These are phyloP conservation scores for Cronartium ribicola DNA, from an alignment of 1,284 basidiomycete species.

Conservation along the genomic window DNA sequence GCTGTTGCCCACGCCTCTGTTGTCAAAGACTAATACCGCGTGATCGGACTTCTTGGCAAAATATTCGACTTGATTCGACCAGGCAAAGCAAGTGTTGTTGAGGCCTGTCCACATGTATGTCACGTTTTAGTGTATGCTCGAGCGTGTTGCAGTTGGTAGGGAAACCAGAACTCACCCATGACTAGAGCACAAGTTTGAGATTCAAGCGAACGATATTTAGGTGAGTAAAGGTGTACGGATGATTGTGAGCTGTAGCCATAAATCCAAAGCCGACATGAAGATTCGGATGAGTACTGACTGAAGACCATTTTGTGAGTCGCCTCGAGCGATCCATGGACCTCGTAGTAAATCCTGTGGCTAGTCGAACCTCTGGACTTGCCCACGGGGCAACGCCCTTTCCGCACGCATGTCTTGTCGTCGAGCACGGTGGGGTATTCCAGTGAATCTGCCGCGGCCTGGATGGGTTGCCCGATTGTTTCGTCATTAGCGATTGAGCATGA, in stretches of 20 bases:
- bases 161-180: constrained; percentile 11
- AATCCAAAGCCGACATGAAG: too few relatives aligned
- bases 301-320: constrained; percentile 50
- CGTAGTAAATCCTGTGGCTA: constrained; percentile 50
- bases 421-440: constrained; percentile 13
- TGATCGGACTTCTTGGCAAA: constrained; percentile 51
- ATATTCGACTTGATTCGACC: constrained; percentile 51
- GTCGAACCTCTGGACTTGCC: constrained; percentile 19
- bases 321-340: constrained; percentile 50
- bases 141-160: neutral
- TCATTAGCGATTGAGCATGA: too few relatives aligned
- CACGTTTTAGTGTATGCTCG: too few relatives aligned
- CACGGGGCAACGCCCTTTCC: constrained; percentile 27
- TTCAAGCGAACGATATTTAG: too few relatives aligned
- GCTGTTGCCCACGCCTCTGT: constrained; percentile 77
- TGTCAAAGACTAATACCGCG: constrained; percentile 74
- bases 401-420: constrained; percentile 21
- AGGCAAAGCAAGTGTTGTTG: constrained; percentile 50
- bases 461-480: too few relatives aligned
- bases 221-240: too few relatives aligned
- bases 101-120: constrained; percentile 50
- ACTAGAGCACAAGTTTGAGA: neutral
- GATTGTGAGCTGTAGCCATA: too few relatives aligned
- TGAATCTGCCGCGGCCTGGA: neutral
- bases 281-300: constrained; percentile 43